A percentile compares a stretch with the other conserved stretches of the same genome.
Conservation (phyloP, 2,329 filamentous ascomycete genomes). For the Clonostachys byssicola region DNA sequence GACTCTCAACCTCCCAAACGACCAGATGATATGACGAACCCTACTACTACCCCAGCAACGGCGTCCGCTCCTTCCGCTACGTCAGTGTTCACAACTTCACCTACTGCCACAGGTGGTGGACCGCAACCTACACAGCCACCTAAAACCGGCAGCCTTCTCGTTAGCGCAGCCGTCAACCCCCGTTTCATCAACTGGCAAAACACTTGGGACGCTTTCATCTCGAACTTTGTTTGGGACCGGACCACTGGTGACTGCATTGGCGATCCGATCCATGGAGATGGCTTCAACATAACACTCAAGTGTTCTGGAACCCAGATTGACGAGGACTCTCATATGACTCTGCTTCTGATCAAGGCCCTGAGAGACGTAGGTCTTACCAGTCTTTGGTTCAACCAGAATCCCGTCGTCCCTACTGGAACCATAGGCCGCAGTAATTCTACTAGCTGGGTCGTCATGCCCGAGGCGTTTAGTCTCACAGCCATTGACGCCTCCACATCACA, state of each 20-base stretch:
- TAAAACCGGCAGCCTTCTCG: slow-evolving; percentile 18
- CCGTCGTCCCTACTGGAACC: slow-evolving; percentile 23
- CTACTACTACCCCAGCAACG: slow-evolving; percentile 24
- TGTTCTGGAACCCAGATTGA: slow-evolving; percentile 30
- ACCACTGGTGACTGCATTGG: slow-evolving; percentile 24
- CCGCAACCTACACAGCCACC: slow-evolving; percentile 22
- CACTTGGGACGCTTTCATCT: slow-evolving; percentile 30
- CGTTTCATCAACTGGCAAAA: slow-evolving; percentile 33
- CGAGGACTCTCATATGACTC: slow-evolving; percentile 31
- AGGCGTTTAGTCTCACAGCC: slow-evolving; percentile 26
- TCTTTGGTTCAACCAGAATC: slow-evolving; percentile 33
- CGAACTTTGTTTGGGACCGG: slow-evolving; percentile 33
- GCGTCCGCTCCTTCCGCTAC: slow-evolving; percentile 23
- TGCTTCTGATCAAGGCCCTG: slow-evolving; percentile 30
- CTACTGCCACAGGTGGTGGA: slow-evolving; percentile 13
- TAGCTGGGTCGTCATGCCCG: slow-evolving; percentile 33
- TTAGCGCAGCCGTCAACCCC: slow-evolving; percentile 25
- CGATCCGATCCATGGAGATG: slow-evolving; percentile 22
- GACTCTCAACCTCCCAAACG: slow-evolving; percentile 22
- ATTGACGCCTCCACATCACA: slow-evolving; percentile 23
- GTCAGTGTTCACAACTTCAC: slow-evolving; percentile 20
- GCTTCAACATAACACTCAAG: slow-evolving; percentile 28
- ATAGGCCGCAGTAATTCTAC: slow-evolving; percentile 12
- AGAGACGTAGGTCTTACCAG: slow-evolving; percentile 29
- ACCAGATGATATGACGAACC: slow-evolving; percentile 26